Percentiles rank a stretch among this genome's conserved stretches.
phyloP scores from a whole-genome alignment of 2,329 filamentous ascomycete species.

The Xylogone sp. region DNA sequence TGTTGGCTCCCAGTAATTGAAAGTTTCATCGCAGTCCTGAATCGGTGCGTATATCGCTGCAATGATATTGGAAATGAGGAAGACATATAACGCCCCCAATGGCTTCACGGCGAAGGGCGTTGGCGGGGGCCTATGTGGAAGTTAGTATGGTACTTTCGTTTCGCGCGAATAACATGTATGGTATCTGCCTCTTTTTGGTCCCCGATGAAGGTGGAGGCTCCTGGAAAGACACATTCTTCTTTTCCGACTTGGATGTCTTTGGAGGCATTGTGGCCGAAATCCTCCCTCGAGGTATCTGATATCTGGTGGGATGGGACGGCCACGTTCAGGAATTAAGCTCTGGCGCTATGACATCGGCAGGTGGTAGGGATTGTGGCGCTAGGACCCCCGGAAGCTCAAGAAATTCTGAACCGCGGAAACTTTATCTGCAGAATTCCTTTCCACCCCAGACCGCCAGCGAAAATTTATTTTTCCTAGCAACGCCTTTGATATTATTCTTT shows the following conservation, averaged over 20 bases:
- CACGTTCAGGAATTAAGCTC: neutral
- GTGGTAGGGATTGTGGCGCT: conserved; percentile 2
- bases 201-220: conserved; percentile 5
- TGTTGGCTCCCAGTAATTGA: conserved; percentile 98
- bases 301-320: neutral
- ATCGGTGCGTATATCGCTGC: conserved; percentile 85
- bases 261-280: conserved; percentile 35
- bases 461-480: conserved; percentile 1
- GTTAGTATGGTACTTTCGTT: neutral
- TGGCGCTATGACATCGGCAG: neutral
- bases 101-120: conserved; percentile 64
- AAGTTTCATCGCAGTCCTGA: conserved; percentile 97
- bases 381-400: neutral
- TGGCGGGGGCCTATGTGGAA: conserved; percentile 17
- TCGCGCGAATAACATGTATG: neutral
- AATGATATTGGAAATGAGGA: conserved; percentile 67
- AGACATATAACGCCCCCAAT: conserved; percentile 76
- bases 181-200: conserved; percentile 20
- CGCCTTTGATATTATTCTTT: conserved; percentile 5
- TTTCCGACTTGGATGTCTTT: conserved; percentile 11
- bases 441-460: too few species aligned
- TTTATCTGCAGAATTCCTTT: neutral
- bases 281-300: neutral
- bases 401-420: neutral
- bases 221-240: conserved; percentile 3